Base-by-base conservation (phyloP, 2,329 filamentous ascomycete species). In the Xylaria sp. region DNA sequence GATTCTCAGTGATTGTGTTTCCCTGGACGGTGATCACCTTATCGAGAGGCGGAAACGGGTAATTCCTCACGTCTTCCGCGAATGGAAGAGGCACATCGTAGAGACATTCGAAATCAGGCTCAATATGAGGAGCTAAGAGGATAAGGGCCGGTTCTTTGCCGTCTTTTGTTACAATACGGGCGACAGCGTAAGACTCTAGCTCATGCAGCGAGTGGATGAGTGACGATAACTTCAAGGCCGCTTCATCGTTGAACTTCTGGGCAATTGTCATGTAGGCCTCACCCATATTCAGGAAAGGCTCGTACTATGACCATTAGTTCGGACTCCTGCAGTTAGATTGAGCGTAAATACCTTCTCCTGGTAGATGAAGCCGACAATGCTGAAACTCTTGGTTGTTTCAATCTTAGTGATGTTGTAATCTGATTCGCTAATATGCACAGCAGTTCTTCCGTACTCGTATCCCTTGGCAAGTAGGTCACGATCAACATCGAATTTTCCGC, bases 81-180 rank as follows among this genome's bases (percentile, higher is more conserved):
- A 98, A 99, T 0, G 96, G 96, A 6, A 98, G 84, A 44, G 96
- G 94, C 0, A 97, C 87, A 77, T 99, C 96, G 71, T 97, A 90
- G 1, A 99, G 85, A 74, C 93, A 95, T 79, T 98, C 94, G 72
- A 93, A 89, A 31, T 93, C 90, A 2, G 87, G 84, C 70, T 97
- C 93, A 68, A 97, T 90, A 23, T 89, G 87, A 2, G 96, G 96
- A 5, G 92, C 91, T 52, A 99, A 86, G 15, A 98, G 84, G 0
- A 97, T 82, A 18, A 98, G 83, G 37, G 89, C 78, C 0, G 96
- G 95, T 1, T 93, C 88, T 73, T 93, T 94, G 73, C 90, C 89
- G 69, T 97, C 92, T 77, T 98, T 98, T 6, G 87, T 82, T 0
- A 98, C 95, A 23, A 98, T 85, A 58, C 96, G 88, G 28, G 94